Conservation (phyloP, 2,329 filamentous ascomycete genomes). For the Diplodia seriata region DNA sequence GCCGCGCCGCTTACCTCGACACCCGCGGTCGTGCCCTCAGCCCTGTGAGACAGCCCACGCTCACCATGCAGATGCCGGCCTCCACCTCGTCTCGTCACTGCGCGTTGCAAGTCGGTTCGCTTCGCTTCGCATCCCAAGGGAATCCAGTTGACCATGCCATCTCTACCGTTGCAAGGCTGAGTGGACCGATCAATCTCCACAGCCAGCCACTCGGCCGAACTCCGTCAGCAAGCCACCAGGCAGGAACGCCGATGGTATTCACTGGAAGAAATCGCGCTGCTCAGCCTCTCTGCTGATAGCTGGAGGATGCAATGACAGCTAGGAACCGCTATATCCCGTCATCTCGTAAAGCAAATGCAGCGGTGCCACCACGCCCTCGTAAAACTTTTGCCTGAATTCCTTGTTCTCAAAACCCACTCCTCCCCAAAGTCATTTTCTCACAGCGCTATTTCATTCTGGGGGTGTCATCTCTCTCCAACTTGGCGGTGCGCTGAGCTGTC, state of each 20-base stretch:
- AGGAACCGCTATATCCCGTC: slow-evolving; percentile 2
- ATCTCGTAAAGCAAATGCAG: slow-evolving; percentile 17
- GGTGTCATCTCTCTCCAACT: background rate
- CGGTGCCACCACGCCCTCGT: slow-evolving; percentile 6
- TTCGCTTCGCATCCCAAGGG: background rate
- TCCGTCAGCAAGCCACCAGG: slow-evolving; percentile 8
- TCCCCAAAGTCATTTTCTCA: slow-evolving; percentile 6
- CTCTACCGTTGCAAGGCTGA: background rate
- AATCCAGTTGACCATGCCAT: background rate
- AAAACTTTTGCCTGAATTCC: background rate
- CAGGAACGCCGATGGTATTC: background rate
- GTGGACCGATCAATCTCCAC: too few relatives aligned
- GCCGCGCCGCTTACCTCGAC: slow-evolving; percentile 23
- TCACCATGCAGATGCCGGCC: background rate
- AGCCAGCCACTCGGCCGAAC: slow-evolving; percentile 15
- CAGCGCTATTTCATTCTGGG: background rate
- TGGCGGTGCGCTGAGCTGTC: background rate
- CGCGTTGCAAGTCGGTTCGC: background rate
- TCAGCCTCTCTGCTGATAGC: slow-evolving; percentile 4
- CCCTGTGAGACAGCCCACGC: slow-evolving; percentile 13
- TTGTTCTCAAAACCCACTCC: slow-evolving; percentile 12
- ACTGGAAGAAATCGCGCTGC: background rate
- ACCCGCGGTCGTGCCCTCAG: slow-evolving; percentile 21
- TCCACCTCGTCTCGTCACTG: background rate
- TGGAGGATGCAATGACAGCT: background rate